Base-by-base conservation (phyloP, 1,284 basidiomycete species). In the Phlebopus sp. region DNA sequence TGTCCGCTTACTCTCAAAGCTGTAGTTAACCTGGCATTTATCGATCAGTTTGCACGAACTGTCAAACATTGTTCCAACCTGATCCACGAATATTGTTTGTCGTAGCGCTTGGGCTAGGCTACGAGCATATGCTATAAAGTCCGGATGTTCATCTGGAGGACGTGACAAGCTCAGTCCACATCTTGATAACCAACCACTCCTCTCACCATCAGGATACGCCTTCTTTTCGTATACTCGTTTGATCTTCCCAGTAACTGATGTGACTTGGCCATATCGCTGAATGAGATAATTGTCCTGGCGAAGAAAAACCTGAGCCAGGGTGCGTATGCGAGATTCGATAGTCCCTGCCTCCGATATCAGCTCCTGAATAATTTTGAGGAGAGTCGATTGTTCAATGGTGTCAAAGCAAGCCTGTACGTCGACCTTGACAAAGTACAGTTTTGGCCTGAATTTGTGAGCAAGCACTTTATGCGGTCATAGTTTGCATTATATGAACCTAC, bases 331-430 rank as follows among this genome's bases (percentile, higher is more conserved):
- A 13, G 34, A 5, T 35, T 19, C 7, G 19, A 36, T 38, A 10
- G n/a, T 37, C 42, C 60, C 48, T 57, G 90, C 92, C 72, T 90
- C 81, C 2, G 83, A 83, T 29, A 97, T 75, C 7, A 95, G 62
- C 1, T 81, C 69, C 18, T 79, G 76, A 32, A 98, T 67, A 25
- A 99, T 92, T 30, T 79, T 72, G 13, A 99, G 69, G 40, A 99
- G 69, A 59, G 88, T 94, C 18, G 78, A 76, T 64, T 99, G 97
- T 37, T 94, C 86, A 54, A 99, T 98, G 0, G 90, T 93, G 68
- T 99, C 97, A 71, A 98, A 99, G 52, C 94, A 97, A 1, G 93
- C 87, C 52, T 89, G 86, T 13, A 99, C 92, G 62, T 99, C 97
- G 25, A 97, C 83, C 67, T 99, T 99, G 52, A 95, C 93, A 60